A percentile compares a stretch with the other conserved stretches of the same genome.
These are phyloP conservation scores for Monosporascus sp. DNA, from an alignment of 2,329 filamentous ascomycete species.

Conservation along the genomic window DNA sequence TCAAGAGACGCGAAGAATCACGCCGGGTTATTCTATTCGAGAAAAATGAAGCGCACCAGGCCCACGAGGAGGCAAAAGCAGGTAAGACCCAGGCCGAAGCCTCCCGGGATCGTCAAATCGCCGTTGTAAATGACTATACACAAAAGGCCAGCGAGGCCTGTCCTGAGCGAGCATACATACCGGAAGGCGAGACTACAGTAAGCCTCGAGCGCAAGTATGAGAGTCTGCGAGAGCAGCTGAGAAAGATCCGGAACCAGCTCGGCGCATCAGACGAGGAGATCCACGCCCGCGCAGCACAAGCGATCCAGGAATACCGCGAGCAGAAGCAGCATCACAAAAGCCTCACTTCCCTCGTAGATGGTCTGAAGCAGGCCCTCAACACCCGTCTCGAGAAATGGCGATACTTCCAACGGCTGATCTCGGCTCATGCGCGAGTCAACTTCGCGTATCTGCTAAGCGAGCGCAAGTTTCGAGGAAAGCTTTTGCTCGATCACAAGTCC, in stretches of 20 bases:
- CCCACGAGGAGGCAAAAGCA: slow-evolving; percentile 42
- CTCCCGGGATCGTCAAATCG: slow-evolving; percentile 42
- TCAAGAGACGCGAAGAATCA: slow-evolving; percentile 41
- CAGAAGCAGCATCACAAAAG: slow-evolving; percentile 39
- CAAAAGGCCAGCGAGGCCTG: slow-evolving; percentile 50
- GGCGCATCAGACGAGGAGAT: slow-evolving; percentile 65
- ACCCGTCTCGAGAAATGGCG: slow-evolving; percentile 73
- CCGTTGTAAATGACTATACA: slow-evolving; percentile 48
- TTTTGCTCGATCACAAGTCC: slow-evolving; percentile 72
- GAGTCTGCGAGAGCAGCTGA: slow-evolving; percentile 54
- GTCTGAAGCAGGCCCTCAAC: slow-evolving; percentile 55
- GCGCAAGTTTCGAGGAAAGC: slow-evolving; percentile 77
- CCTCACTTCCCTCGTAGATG: slow-evolving; percentile 34
- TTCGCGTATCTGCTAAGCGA: slow-evolving; percentile 89
- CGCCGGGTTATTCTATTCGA: slow-evolving; percentile 50
- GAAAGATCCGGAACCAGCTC: slow-evolving; percentile 49
- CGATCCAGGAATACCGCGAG: slow-evolving; percentile 35
- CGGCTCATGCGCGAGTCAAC: slow-evolving; percentile 75
- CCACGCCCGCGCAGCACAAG: slow-evolving; percentile 40
- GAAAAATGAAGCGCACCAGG: slow-evolving; percentile 57
- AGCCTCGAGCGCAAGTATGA: slow-evolving; percentile 52
- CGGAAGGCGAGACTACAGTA: slow-evolving; percentile 57
- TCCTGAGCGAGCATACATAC: slow-evolving; percentile 54
- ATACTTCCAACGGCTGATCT: slow-evolving; percentile 78
- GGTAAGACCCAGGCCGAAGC: slow-evolving; percentile 40